These are phyloP conservation scores for Penicillium parvum DNA, from an alignment of 495 filamentous ascomycete genomes.

Conservation along the genomic window DNA sequence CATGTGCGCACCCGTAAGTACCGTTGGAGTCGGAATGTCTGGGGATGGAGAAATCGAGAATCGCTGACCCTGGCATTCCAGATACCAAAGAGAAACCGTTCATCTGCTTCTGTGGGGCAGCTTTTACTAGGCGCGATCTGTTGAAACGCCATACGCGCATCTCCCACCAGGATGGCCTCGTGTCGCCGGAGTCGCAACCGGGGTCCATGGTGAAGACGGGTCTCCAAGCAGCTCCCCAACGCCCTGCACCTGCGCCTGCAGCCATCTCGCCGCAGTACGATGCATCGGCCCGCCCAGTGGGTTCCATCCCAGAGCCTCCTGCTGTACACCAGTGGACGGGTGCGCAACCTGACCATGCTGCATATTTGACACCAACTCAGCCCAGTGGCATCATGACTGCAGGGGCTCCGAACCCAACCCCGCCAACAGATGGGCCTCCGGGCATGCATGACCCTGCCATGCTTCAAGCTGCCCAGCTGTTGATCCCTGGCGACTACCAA, in stretches of 20 bases:
- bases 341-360: slow-evolving; percentile 14
- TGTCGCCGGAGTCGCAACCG: slow-evolving; percentile 31
- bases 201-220: slow-evolving; percentile 12
- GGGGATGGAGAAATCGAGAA: background rate
- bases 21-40: slow-evolving; percentile 26
- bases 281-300: slow-evolving; percentile 20
- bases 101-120: slow-evolving; percentile 51
- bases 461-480: slow-evolving; percentile 38
- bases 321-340: slow-evolving; percentile 32
- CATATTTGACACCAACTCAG: slow-evolving; percentile 28
- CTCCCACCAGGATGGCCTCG: slow-evolving; percentile 31
- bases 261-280: slow-evolving; percentile 20
- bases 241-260: slow-evolving; percentile 17
- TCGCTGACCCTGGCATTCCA: slow-evolving; percentile 20
- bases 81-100: slow-evolving; percentile 55
- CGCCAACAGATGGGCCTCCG: slow-evolving; percentile 15
- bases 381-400: slow-evolving; percentile 16
- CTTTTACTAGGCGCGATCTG: slow-evolving; percentile 51
- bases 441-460: slow-evolving; percentile 37
- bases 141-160: slow-evolving; percentile 50
- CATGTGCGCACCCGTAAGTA: slow-evolving; percentile 51
- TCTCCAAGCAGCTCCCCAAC: slow-evolving; percentile 15
- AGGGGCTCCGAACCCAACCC: slow-evolving; percentile 7
- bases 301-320: slow-evolving; percentile 22
- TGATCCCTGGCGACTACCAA: slow-evolving; percentile 34